Conservation (phyloP, 352 stramenopile genomes). For the Globisporangium splendens region DNA sequence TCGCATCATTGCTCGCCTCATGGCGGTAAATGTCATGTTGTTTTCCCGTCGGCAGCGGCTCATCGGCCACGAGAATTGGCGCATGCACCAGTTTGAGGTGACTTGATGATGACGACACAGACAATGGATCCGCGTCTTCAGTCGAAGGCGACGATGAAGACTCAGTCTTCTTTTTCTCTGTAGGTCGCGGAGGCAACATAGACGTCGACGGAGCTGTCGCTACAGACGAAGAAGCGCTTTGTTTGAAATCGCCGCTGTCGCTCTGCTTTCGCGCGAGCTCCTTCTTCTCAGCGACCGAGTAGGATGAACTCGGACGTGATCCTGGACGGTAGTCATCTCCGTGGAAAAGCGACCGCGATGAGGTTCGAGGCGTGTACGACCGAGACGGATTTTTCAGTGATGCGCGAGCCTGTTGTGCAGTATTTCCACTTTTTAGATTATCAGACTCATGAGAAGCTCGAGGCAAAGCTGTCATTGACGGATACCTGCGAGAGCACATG, state of each 20-base stretch:
- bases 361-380: conserved; percentile 68
- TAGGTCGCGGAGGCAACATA: conserved; percentile 15
- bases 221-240: background rate
- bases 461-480: too few species aligned
- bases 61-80: conserved; percentile 19
- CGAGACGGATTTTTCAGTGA: conserved; percentile 80
- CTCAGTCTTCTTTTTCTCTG: conserved; percentile 1
- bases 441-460: too few species aligned
- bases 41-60: background rate
- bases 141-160: background rate
- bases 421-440: too few species aligned
- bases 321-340: conserved; percentile 71
- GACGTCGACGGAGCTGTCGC: conserved; percentile 3
- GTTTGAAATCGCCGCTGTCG: conserved; percentile 11
- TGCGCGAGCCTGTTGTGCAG: conserved; percentile 46
- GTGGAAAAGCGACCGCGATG: conserved; percentile 60
- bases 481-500: conserved; percentile 70
- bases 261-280: conserved; percentile 20
- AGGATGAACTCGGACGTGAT: conserved; percentile 68
- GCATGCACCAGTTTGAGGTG: conserved; percentile 48
- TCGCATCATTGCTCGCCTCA: background rate
- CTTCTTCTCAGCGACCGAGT: conserved; percentile 39
- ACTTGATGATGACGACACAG: background rate
- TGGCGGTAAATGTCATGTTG: background rate
- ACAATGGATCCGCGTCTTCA: conserved; percentile 1